These are phyloP conservation scores for Fusarium phyllophilum DNA, from an alignment of 2,329 filamentous ascomycete species.

Conservation along the genomic window DNA sequence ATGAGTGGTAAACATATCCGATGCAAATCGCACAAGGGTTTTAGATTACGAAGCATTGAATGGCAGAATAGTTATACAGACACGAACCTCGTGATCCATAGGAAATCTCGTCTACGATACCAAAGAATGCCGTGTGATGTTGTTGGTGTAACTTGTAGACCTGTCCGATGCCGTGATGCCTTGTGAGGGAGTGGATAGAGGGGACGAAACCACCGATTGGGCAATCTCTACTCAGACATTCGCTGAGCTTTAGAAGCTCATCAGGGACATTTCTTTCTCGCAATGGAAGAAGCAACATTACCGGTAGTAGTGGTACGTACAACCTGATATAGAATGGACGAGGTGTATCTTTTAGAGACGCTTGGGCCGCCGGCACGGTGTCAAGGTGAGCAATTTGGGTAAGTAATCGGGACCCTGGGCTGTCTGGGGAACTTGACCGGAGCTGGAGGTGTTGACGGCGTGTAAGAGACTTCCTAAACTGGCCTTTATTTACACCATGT, in stretches of 20 bases:
- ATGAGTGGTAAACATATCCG: constrained; percentile 28
- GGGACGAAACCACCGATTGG: constrained; percentile 36
- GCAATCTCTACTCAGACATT: constrained; percentile 17
- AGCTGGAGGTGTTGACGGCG: constrained; percentile 1
- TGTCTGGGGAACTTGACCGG: constrained; percentile 5
- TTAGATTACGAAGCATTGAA: constrained; percentile 24
- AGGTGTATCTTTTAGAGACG: not conserved
- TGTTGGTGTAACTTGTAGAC: constrained; percentile 17
- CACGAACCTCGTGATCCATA: constrained; percentile 27
- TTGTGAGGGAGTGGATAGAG: not conserved
- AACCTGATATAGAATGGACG: not conserved
- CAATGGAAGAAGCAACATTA: constrained; percentile 17
- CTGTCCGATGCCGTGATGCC: constrained; percentile 17
- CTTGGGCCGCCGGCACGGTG: not conserved
- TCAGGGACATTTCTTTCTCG: constrained; percentile 16
- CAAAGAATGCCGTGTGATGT: constrained; percentile 3
- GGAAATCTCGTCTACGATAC: constrained; percentile 14
- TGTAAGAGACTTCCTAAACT: not conserved
- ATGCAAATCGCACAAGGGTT: constrained; percentile 16
- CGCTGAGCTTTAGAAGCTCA: constrained; percentile 10
- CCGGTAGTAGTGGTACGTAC: not conserved
- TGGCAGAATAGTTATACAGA: not conserved
- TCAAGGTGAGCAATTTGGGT: constrained; percentile 5
- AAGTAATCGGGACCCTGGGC: not conserved
- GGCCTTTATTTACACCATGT: not conserved